Evolutionary conservation across 2,329 filamentous ascomycete species (phyloP).

Genomic region (Didymella lethalis): DNA sequence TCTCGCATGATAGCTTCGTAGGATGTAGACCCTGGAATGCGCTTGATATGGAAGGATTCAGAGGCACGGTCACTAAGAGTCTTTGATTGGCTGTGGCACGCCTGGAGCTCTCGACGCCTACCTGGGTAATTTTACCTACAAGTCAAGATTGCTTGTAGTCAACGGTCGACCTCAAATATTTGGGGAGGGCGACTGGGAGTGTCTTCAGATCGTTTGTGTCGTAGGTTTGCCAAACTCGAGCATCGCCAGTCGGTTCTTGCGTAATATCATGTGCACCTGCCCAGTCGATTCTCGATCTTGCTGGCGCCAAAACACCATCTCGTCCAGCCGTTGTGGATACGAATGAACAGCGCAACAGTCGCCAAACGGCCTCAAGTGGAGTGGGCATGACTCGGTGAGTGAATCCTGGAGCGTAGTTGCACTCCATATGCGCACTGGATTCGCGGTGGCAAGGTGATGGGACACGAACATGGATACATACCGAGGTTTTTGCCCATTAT

Average conservation of each 20-base stretch:
- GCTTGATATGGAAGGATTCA: not conserved
- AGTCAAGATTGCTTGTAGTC: not conserved
- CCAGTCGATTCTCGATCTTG: not conserved
- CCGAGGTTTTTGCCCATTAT: constrained; percentile 2
- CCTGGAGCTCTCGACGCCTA: not conserved
- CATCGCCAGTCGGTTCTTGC: not conserved
- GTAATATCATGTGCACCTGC: not conserved
- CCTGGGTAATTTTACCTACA: not conserved
- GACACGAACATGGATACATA: constrained; percentile 1
- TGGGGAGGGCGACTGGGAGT: not conserved
- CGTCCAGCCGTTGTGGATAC: not conserved
- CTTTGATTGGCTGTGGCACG: constrained; percentile 5
- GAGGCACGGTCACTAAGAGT: not conserved
- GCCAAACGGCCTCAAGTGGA: not conserved
- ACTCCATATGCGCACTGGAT: not conserved
- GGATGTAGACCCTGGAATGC: constrained; percentile 1
- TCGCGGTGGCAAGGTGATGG: not conserved
- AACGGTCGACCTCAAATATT: not conserved
- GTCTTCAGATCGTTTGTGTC: not conserved
- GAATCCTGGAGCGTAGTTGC: not conserved
- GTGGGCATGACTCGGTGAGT: constrained; percentile 1
- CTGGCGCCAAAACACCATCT: not conserved
- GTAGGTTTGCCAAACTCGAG: not conserved
- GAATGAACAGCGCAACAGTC: not conserved
- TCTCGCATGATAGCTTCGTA: constrained; percentile 1